Conservation (phyloP, 2,329 filamentous ascomycete genomes). For the Calonectria pseudoturangicola region DNA sequence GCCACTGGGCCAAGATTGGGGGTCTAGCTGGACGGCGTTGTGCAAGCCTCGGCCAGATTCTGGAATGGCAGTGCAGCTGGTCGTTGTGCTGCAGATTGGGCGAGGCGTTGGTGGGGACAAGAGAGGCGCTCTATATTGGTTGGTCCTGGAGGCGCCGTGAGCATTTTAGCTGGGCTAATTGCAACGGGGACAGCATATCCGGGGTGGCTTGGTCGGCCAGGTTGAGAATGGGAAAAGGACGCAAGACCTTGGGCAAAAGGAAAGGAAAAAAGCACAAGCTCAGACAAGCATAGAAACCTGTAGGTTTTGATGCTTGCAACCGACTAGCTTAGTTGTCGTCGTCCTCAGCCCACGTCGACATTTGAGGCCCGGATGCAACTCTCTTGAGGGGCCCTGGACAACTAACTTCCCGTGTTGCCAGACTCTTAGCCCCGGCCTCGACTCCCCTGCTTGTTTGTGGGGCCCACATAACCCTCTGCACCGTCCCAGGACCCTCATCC, state of each 20-base stretch:
- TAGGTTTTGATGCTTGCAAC: not conserved
- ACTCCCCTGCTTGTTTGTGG: not conserved
- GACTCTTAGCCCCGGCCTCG: constrained; percentile 9
- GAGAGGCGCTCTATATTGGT: constrained; percentile 29
- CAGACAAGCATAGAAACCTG: constrained; percentile 5
- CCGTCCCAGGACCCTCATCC: constrained; percentile 31
- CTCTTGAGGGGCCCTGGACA: constrained; percentile 1
- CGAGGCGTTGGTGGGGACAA: constrained; percentile 11
- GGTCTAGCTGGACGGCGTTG: constrained; percentile 23
- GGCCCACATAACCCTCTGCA: constrained; percentile 25
- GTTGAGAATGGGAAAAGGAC: not conserved
- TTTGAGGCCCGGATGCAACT: constrained; percentile 21
- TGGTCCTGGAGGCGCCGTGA: constrained; percentile 17
- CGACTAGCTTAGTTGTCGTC: not conserved
- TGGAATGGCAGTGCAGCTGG: constrained; percentile 30
- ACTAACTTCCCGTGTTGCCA: constrained; percentile 28
- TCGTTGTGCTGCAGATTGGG: constrained; percentile 21
- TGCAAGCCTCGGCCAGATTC: constrained; percentile 25
- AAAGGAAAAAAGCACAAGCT: not conserved
- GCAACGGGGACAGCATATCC: not conserved
- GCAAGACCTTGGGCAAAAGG: not conserved
- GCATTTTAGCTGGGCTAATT: not conserved
- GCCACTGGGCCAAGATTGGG: constrained; percentile 24
- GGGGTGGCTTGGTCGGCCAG: constrained; percentile 1
- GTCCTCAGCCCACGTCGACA: constrained; percentile 9